Percentiles rank a stretch among this genome's conserved stretches.
These are phyloP conservation scores for Glarea lozoyensis DNA, from an alignment of 495 filamentous ascomycete species.

Conservation along the genomic window DNA sequence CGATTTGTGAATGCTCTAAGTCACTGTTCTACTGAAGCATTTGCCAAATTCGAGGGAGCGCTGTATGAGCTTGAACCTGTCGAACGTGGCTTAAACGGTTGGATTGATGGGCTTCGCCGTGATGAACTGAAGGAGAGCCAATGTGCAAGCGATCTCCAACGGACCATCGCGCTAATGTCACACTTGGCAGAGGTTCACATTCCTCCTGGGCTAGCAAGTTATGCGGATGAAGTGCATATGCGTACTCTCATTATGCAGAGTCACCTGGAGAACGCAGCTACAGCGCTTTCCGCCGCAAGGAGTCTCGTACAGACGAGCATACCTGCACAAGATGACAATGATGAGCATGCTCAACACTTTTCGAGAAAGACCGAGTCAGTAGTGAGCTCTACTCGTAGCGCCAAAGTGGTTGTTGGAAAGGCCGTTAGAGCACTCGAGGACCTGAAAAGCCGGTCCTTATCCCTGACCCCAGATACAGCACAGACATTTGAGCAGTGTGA, in stretches of 20 bases:
- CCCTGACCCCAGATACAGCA: constrained; percentile 47
- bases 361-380: constrained; percentile 62
- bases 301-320: constrained; percentile 57
- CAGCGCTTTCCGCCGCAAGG: constrained; percentile 53
- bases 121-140: constrained; percentile 84
- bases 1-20: constrained; percentile 73
- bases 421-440: constrained; percentile 70
- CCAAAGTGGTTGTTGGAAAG: constrained; percentile 79
- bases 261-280: constrained; percentile 69
- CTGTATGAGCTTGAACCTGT: constrained; percentile 89
- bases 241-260: constrained; percentile 65
- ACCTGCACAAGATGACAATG: constrained; percentile 39
- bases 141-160: constrained; percentile 68
- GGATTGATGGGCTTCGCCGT: constrained; percentile 73
- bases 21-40: constrained; percentile 66
- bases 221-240: constrained; percentile 72
- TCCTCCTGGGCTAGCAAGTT: constrained; percentile 59
- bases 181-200: constrained; percentile 81
- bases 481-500: constrained; percentile 51
- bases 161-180: constrained; percentile 74
- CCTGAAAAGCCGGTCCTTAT: constrained; percentile 65
- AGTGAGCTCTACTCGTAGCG: constrained; percentile 65
- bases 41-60: constrained; percentile 63
- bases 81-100: constrained; percentile 78
- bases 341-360: constrained; percentile 59